Percentiles rank a stretch among this genome's conserved stretches.
Evolutionary conservation across 2,329 filamentous ascomycete species (phyloP).

Genomic region (Fusarium drepaniforme): DNA sequence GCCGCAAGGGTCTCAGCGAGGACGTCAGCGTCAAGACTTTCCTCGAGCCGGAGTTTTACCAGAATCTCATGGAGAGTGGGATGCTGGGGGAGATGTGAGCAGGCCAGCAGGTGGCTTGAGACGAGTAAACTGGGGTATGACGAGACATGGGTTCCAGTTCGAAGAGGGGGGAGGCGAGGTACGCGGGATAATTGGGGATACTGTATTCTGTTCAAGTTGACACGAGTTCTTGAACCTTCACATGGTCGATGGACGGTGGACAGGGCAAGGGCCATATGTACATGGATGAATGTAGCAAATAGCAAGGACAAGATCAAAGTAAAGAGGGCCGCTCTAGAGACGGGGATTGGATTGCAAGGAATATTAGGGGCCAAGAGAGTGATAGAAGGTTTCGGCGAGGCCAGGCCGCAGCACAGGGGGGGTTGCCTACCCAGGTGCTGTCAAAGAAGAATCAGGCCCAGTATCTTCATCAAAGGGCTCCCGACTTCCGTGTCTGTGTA

Average conservation of each 20-base stretch:
- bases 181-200: conserved; percentile 12
- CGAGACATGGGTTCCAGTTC: conserved; percentile 9
- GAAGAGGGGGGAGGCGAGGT: conserved; percentile 14
- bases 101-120: neutral
- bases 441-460: conserved; percentile 27
- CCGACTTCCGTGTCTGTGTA: neutral
- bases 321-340: conserved; percentile 17
- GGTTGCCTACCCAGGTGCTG: neutral
- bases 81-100: conserved; percentile 73
- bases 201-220: conserved; percentile 16
- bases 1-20: conserved; percentile 93
- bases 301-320: conserved; percentile 28
- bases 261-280: conserved; percentile 27
- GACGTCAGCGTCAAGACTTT: conserved; percentile 97
- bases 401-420: conserved; percentile 15
- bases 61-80: conserved; percentile 88
- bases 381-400: conserved; percentile 24
- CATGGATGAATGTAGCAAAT: conserved; percentile 29
- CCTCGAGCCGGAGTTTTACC: conserved; percentile 93
- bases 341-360: neutral
- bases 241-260: conserved; percentile 31
- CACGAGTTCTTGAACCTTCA: conserved; percentile 23
- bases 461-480: neutral
- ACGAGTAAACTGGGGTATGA: conserved; percentile 1
- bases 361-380: conserved; percentile 7